Evolutionary conservation across 768 basidiomycete genomes (phyloP).

Genomic region (Kwoniella mangroviensis): DNA sequence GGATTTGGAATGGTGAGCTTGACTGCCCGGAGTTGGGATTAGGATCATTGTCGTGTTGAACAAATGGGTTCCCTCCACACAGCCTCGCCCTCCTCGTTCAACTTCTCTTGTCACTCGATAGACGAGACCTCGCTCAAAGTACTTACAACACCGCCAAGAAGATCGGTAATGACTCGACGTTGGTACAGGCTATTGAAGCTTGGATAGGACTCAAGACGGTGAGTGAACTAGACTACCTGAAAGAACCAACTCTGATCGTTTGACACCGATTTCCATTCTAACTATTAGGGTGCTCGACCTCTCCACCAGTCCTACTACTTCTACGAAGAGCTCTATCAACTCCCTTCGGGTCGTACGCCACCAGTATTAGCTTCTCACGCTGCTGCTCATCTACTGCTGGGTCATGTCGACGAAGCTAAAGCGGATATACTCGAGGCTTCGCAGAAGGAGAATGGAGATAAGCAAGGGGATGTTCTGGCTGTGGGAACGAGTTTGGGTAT

Average conservation of each 20-base stretch:
- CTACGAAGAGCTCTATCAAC: slow-evolving; percentile 58
- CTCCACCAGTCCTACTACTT: slow-evolving; percentile 59
- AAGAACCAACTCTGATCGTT: neutral
- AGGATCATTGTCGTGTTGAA: too few species aligned
- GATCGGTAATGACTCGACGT: slow-evolving; percentile 85
- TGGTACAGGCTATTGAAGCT: slow-evolving; percentile 88
- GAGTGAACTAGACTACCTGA: slow-evolving; percentile 14
- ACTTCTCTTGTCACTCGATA: slow-evolving; percentile 86
- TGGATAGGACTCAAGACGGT: slow-evolving; percentile 60
- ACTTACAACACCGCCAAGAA: slow-evolving; percentile 81
- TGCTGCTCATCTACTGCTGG: slow-evolving; percentile 55
- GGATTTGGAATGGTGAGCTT: slow-evolving; percentile 87
- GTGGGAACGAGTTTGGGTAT: slow-evolving; percentile 48
- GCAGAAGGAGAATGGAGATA: slow-evolving; percentile 38
- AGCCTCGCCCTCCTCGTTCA: slow-evolving; percentile 84
- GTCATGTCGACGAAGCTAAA: slow-evolving; percentile 57
- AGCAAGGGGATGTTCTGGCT: slow-evolving; percentile 46
- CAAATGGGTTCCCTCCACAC: slow-evolving; percentile 11
- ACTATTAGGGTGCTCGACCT: slow-evolving; percentile 48
- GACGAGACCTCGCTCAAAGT: slow-evolving; percentile 82
- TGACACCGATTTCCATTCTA: neutral
- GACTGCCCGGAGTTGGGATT: too few species aligned
- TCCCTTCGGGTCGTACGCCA: slow-evolving; percentile 53
- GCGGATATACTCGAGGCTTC: slow-evolving; percentile 55
- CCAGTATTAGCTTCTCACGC: slow-evolving; percentile 57